phyloP scores from a whole-genome alignment of 495 filamentous ascomycete genomes.

The Penicillium dipodomyicola region DNA sequence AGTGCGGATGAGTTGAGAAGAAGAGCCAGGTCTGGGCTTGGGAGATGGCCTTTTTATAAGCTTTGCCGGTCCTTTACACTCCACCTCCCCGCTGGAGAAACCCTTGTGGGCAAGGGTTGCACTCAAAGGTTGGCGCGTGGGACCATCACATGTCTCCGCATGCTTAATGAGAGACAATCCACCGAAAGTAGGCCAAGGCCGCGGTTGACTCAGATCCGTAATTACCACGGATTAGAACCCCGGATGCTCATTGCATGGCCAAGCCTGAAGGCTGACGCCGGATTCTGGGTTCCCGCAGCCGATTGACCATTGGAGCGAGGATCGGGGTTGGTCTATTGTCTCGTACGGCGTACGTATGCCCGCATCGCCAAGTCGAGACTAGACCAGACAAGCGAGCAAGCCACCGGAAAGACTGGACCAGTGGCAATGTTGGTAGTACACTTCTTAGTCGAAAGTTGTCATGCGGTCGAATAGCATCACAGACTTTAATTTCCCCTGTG shows the following conservation, averaged over 20 bases:
- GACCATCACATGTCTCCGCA: conserved; percentile 25
- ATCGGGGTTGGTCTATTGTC: neutral
- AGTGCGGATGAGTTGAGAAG: conserved; percentile 22
- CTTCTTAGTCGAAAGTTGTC: neutral
- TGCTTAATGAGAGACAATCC: conserved; percentile 9
- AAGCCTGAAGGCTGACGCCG: conserved; percentile 16
- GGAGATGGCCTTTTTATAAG: conserved; percentile 24
- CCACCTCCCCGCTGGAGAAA: neutral
- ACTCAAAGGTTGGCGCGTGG: conserved; percentile 7
- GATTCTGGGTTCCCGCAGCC: conserved; percentile 9
- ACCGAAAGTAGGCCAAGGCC: conserved; percentile 10
- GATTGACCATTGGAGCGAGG: conserved; percentile 6
- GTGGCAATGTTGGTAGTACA: conserved; percentile 6
- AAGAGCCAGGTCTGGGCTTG: conserved; percentile 7
- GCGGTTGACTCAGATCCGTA: conserved; percentile 23
- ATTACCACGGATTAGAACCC: conserved; percentile 10
- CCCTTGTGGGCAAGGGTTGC: conserved; percentile 11
- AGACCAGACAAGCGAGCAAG: conserved; percentile 2
- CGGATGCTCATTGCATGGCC: conserved; percentile 16
- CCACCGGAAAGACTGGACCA: neutral
- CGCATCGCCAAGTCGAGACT: conserved; percentile 13
- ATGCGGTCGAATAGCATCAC: neutral
- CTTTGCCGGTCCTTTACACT: conserved; percentile 12
- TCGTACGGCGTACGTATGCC: conserved; percentile 12
- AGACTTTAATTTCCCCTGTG: conserved; percentile 1